Evolutionary conservation across 768 basidiomycete species (phyloP).

Genomic region (Phlebiopsis flavidoalba): DNA sequence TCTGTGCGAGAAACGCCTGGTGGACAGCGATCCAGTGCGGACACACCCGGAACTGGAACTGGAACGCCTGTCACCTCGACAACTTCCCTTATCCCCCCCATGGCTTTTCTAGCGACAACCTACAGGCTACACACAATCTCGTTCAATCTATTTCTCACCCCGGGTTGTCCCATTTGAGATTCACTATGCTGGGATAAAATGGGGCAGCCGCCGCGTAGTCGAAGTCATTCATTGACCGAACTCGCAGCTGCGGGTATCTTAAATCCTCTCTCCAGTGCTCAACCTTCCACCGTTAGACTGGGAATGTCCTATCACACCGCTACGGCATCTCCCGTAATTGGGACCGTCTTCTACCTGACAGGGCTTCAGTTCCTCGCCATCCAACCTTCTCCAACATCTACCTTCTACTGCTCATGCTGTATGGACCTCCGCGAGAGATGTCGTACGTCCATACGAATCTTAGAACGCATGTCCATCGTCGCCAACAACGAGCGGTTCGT

Average conservation of each 20-base stretch:
- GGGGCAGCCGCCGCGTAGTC: slow-evolving; percentile 16
- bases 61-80: slow-evolving; percentile 16
- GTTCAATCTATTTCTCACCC: slow-evolving; percentile 6
- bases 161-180: slow-evolving; percentile 12
- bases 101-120: slow-evolving; percentile 13
- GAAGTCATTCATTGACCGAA: slow-evolving; percentile 18
- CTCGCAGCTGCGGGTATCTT: slow-evolving; percentile 12
- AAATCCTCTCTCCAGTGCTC: slow-evolving; percentile 7
- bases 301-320: slow-evolving; percentile 4
- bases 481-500: slow-evolving; percentile 16
- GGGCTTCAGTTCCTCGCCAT: slow-evolving; percentile 13
- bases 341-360: slow-evolving; percentile 7
- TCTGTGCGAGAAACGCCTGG: neutral
- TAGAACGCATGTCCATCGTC: slow-evolving; percentile 13
- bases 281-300: slow-evolving; percentile 9
- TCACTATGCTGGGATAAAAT: slow-evolving; percentile 19
- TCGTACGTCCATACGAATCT: slow-evolving; percentile 16
- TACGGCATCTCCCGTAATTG: slow-evolving; percentile 7
- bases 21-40: neutral
- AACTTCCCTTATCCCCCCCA: slow-evolving; percentile 15
- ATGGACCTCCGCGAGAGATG: slow-evolving; percentile 18
- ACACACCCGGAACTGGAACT: slow-evolving; percentile 10
- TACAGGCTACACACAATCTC: slow-evolving; percentile 11
- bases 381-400: slow-evolving; percentile 16
- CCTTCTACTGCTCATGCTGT: slow-evolving; percentile 20